Conservation (phyloP, 805 yeast genomes). For the Metschnikowia dekortorum region DNA sequence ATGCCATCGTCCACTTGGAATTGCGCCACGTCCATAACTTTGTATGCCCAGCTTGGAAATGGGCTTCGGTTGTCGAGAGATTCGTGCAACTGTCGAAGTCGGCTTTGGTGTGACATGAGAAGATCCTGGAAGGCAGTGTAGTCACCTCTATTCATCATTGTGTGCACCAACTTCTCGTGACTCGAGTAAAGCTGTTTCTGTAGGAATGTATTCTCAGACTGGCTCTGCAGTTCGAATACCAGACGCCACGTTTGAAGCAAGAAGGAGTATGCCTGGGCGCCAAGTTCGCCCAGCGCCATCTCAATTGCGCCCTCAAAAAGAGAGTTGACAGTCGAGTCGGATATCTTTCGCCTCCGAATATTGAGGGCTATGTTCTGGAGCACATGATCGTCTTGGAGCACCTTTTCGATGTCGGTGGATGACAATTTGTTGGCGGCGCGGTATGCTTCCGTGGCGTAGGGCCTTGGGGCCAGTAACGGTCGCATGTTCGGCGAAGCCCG, state of each 20-base stretch:
- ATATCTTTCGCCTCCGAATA: conserved; percentile 3
- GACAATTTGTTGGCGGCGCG: neutral
- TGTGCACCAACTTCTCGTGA: conserved; percentile 22
- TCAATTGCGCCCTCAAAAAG: conserved; percentile 23
- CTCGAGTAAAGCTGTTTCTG: conserved; percentile 13
- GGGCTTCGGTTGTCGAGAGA: neutral
- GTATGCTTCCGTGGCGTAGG: neutral
- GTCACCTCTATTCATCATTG: conserved; percentile 25
- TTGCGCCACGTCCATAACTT: conserved; percentile 22
- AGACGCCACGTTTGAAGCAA: conserved; percentile 24
- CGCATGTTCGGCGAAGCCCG: neutral
- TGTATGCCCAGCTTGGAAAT: conserved; percentile 8
- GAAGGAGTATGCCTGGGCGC: conserved; percentile 15
- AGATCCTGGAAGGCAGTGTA: conserved; percentile 19
- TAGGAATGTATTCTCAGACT: neutral
- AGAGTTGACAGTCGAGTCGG: conserved; percentile 13
- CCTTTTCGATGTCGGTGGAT: conserved; percentile 12
- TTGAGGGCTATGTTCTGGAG: conserved; percentile 3
- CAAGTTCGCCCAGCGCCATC: conserved; percentile 18
- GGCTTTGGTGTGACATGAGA: conserved; percentile 3
- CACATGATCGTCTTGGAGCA: conserved; percentile 6
- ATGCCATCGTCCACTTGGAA: neutral
- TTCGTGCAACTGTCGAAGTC: neutral
- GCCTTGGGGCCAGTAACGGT: neutral
- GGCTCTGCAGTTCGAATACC: conserved; percentile 13